Percentiles rank a stretch among this genome's conserved stretches.
Evolutionary conservation across 1,284 basidiomycete genomes (phyloP).

Genomic region (Wallemia hederae): DNA sequence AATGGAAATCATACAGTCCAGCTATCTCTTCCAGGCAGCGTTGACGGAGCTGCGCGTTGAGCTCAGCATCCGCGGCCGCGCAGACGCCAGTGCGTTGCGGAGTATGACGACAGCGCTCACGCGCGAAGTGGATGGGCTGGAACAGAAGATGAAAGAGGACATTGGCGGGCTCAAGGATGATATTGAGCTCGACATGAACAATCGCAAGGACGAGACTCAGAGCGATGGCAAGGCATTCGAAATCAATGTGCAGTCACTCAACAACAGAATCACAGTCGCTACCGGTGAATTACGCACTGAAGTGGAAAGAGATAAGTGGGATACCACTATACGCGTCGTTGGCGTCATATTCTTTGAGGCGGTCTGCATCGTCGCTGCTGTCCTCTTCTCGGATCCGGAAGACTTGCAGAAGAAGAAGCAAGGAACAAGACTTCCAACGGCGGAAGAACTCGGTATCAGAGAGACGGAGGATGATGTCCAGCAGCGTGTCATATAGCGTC

Average conservation of each 20-base stretch:
- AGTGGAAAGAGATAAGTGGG: constrained; percentile 71
- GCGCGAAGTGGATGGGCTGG: constrained; percentile 59
- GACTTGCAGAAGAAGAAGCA: background rate
- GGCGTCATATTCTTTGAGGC: constrained; percentile 13
- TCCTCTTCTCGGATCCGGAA: background rate
- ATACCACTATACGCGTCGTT: constrained; percentile 60
- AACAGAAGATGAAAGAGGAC: constrained; percentile 83
- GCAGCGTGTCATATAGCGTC: background rate
- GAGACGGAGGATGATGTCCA: background rate
- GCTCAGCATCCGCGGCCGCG: constrained; percentile 48
- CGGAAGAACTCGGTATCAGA: background rate
- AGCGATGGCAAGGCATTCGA: constrained; percentile 62
- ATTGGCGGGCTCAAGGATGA: constrained; percentile 69
- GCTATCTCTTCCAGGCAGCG: constrained; percentile 82
- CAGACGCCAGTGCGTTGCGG: constrained; percentile 52
- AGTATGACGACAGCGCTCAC: constrained; percentile 44
- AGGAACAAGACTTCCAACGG: background rate
- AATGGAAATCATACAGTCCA: constrained; percentile 29
- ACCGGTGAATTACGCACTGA: constrained; percentile 59
- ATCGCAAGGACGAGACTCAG: constrained; percentile 72
- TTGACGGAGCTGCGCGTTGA: constrained; percentile 72
- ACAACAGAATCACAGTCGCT: constrained; percentile 56
- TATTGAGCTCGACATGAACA: constrained; percentile 87
- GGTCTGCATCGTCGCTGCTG: background rate
- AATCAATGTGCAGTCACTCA: constrained; percentile 38